phyloP scores from a whole-genome alignment of 495 filamentous ascomycete species.

The Hypoxylon fragiforme region DNA sequence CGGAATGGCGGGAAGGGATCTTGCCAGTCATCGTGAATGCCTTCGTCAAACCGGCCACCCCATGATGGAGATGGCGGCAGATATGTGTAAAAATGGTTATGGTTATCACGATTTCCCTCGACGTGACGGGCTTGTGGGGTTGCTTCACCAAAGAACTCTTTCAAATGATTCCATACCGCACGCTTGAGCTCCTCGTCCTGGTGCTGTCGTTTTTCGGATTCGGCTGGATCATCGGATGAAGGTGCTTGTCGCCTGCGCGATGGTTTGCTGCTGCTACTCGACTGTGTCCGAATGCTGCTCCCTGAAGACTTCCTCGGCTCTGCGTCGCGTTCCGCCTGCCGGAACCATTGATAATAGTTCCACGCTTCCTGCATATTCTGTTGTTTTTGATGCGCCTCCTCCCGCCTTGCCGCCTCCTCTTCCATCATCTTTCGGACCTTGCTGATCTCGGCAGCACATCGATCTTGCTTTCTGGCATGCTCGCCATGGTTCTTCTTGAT shows the following conservation, averaged over 20 bases:
- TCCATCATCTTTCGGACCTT: slow-evolving; percentile 28
- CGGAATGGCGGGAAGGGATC: slow-evolving; percentile 1
- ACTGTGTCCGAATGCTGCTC: slow-evolving; percentile 12
- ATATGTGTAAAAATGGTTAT: slow-evolving; percentile 9
- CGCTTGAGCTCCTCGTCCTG: slow-evolving; percentile 7
- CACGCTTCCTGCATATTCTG: slow-evolving; percentile 32
- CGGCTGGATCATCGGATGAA: slow-evolving; percentile 5
- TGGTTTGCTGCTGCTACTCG: slow-evolving; percentile 2
- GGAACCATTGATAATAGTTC: slow-evolving; percentile 25
- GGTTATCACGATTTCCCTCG: slow-evolving; percentile 12
- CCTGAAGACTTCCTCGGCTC: slow-evolving; percentile 14
- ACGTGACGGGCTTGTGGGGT: neutral
- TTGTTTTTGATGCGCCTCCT: slow-evolving; percentile 24
- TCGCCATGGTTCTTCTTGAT: slow-evolving; percentile 28
- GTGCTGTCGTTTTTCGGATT: slow-evolving; percentile 5
- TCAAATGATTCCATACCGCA: slow-evolving; percentile 1
- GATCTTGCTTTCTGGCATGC: slow-evolving; percentile 22
- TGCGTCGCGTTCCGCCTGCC: slow-evolving; percentile 22
- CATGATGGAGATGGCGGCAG: slow-evolving; percentile 10
- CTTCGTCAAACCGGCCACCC: slow-evolving; percentile 4
- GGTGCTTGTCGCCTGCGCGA: slow-evolving; percentile 3
- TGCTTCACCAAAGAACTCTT: slow-evolving; percentile 6
- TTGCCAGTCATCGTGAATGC: slow-evolving; percentile 4
- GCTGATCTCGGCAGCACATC: slow-evolving; percentile 32
- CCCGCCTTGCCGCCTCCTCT: slow-evolving; percentile 30